Base-by-base conservation (phyloP, 768 basidiomycete species). In the Rhodocollybia butyracea region DNA sequence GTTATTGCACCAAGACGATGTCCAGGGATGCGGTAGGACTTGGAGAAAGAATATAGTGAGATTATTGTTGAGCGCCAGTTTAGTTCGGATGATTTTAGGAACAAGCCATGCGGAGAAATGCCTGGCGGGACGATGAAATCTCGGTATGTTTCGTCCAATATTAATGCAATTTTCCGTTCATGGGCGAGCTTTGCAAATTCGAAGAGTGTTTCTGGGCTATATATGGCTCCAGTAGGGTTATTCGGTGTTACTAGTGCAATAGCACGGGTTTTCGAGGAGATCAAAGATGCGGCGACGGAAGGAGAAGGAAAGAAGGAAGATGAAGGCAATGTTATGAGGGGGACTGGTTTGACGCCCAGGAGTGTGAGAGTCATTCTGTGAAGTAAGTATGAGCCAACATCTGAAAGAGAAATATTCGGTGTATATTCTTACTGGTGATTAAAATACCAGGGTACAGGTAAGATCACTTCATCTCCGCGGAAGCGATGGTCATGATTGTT, bases 101-200 rank as follows among this genome's bases (percentile, higher is more conserved):
- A 89, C 19, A 88, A 72, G 31, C 60, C 57, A 63, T 89, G 88
- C 0, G 88, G 83, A 12, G 13, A 8, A 40, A 40, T 10, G 13
- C 17, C n/a, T n/a, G 17, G 21, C 41, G 69, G 63, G n/a, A 71
- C 58, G n/a, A 79, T 67, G 63, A 94, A 92, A 65, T 94, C 91
- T 12, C 91, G 80, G 68, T 95, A 95, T 1, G 92, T 94, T 70
- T 93, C 91, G 68, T 95, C 92, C n/a, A 95, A 46, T 34, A 94
- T 76, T 22, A 94, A 77, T 0, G 89, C 85, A 17, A 92, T 62
- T 1, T 76, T 72, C 26, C 75, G 66, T 48, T 76, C 70, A 21
- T 63, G 69, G 0, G 90, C 88, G 2, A 94, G 78, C 0, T 71
- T 60, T 2, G 80, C 78, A 60, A 92, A 94, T 4, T 79, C 70